These are phyloP conservation scores for Pascua sp. DNA, from an alignment of 1,284 basidiomycete species.

Conservation along the genomic window DNA sequence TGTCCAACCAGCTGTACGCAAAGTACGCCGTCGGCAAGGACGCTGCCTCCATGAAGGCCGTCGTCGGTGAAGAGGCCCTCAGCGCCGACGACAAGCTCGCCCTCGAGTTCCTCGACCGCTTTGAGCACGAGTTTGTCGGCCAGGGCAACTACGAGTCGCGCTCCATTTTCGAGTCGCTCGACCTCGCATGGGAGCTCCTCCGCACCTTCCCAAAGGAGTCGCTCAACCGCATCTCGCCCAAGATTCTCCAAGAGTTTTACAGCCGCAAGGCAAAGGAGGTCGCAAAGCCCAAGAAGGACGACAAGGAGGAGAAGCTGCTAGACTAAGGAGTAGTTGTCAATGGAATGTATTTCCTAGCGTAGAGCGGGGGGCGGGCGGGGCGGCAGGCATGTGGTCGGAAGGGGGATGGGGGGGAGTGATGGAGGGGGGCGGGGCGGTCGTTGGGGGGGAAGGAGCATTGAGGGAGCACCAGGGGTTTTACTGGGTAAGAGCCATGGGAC, in stretches of 20 bases:
- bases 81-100: constrained; percentile 59
- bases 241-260: constrained; percentile 34
- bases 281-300: constrained; percentile 4
- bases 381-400: too few species aligned
- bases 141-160: constrained; percentile 95
- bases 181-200: constrained; percentile 93
- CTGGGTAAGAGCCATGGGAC: too few species aligned
- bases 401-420: too few species aligned
- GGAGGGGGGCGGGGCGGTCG: too few species aligned
- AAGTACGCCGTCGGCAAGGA: constrained; percentile 98
- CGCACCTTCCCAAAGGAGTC: constrained; percentile 99
- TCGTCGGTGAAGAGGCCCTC: constrained; percentile 97
- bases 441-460: too few species aligned
- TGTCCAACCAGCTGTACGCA: constrained; percentile 96
- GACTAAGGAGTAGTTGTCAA: too few species aligned
- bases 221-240: constrained; percentile 90
- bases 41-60: constrained; percentile 98
- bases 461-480: too few species aligned
- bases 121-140: constrained; percentile 90
- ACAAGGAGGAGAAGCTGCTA: not conserved
- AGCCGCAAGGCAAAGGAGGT: constrained; percentile 21
- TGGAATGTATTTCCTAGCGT: too few species aligned
- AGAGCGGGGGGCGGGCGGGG: too few species aligned
- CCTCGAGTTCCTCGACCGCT: constrained; percentile 88
- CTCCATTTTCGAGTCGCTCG: constrained; percentile 95